Base-by-base conservation (phyloP, 2,329 filamentous ascomycete genomes). In the Pestalotiopsis sp. region DNA sequence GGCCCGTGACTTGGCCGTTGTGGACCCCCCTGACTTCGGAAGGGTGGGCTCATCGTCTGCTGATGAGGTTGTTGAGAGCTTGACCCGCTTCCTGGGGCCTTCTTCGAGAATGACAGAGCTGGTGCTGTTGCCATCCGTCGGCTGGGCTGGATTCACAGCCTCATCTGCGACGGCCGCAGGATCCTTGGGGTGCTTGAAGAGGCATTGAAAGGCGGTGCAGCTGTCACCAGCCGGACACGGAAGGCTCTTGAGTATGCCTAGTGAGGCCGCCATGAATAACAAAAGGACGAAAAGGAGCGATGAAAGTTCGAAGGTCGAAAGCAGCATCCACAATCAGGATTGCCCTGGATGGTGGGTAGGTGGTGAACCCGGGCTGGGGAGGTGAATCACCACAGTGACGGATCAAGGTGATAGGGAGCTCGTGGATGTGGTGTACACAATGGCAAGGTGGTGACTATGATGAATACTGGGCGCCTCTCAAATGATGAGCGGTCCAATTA, bases 121-220 rank as follows among this genome's bases (percentile, higher is more conserved):
- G 39, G 58, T 65, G 48, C 64, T 67, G 35, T 65, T 40, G 4
- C 62, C 67, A 10, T 63, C 52, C 30, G 39, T 30, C 38, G 62
- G 26, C 11, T 66, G 60, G 55, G 24, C 67, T 26, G 64, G 26
- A 20, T 64, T 65, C 55, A 69, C 67, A 57, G 60, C 61, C 44
- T 52, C 44, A 3, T 52, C 44, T 9, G 67, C 65, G 30, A 68
- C 48, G 60, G 67, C 69, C 14, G 69, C 62, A 66, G 73, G 74
- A 38, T 84, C 81, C 22, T 72, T 74, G 40, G 76, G 75, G 70
- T 86, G 83, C 35, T 82, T 81, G 71, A 86, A 86, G 52, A 86
- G 80, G 71, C 84, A 86, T 68, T 82, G 78, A 71, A 84, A 85
- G 17, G 84, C 83, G 9, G 80, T 83, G 72, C 84, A 86, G 2